A percentile compares a stretch with the other conserved stretches of the same genome.
Conservation (phyloP, 176 grass and related monocot genomes). For the Triticum urartu region DNA sequence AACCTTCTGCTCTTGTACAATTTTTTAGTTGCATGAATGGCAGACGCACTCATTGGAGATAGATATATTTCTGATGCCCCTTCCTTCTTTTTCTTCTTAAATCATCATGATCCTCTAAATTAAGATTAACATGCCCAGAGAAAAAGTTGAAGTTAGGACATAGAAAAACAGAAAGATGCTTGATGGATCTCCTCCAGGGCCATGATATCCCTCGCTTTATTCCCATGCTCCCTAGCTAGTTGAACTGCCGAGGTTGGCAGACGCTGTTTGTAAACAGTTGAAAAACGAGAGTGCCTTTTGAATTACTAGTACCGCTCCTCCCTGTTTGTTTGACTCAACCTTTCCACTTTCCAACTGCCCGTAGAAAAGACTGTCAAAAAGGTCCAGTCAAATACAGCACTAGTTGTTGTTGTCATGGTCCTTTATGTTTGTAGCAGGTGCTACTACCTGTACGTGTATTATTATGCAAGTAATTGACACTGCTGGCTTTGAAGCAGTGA, state of each 20-base stretch:
- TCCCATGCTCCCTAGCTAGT: conserved; percentile 9
- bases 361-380: background rate
- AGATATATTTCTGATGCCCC: conserved; percentile 2
- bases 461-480: background rate
- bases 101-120: conserved; percentile 34
- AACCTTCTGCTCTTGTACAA: background rate
- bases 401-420: conserved; percentile 13
- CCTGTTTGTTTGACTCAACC: background rate
- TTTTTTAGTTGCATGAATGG: conserved; percentile 21
- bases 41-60: conserved; percentile 36
- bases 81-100: conserved; percentile 15
- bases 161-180: conserved; percentile 25
- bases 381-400: background rate
- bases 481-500: background rate
- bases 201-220: conserved; percentile 26
- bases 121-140: conserved; percentile 8
- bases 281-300: background rate
- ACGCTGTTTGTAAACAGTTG: conserved; percentile 8
- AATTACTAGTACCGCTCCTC: background rate
- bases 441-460: background rate
- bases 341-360: conserved; percentile 5
- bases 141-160: conserved; percentile 22
- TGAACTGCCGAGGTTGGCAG: conserved; percentile 8
- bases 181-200: background rate
- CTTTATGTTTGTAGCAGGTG: background rate